Percentiles rank a stretch among this genome's conserved stretches.
Conservation (phyloP, 2,329 filamentous ascomycete genomes). For the Monilinia fructicola region DNA sequence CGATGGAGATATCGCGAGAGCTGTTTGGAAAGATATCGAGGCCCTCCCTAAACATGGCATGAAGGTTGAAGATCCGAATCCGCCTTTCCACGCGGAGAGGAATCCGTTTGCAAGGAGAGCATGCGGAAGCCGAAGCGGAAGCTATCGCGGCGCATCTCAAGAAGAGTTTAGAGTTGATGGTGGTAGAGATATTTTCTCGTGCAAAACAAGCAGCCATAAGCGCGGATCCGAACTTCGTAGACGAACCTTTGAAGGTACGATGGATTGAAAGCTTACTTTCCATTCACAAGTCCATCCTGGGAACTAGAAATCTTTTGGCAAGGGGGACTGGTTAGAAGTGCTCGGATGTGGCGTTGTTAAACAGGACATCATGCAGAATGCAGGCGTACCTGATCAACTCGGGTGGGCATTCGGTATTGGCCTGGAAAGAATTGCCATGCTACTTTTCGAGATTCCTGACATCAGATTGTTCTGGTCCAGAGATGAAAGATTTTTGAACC, state of each 20-base stretch:
- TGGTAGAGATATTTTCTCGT: conserved; percentile 81
- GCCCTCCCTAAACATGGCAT: conserved; percentile 71
- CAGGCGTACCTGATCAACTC: conserved; percentile 70
- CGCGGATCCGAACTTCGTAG: conserved; percentile 50
- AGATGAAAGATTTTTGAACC: conserved; percentile 79
- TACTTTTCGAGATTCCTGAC: conserved; percentile 93
- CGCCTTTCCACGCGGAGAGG: conserved; percentile 69
- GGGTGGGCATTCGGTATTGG: conserved; percentile 97
- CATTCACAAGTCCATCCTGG: conserved; percentile 93
- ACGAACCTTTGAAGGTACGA: conserved; percentile 78
- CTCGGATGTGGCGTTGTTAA: conserved; percentile 89
- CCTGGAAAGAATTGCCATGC: conserved; percentile 93
- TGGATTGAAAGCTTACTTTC: conserved; percentile 99
- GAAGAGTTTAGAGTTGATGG: conserved; percentile 82
- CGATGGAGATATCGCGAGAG: conserved; percentile 58
- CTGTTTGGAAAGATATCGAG: conserved; percentile 69
- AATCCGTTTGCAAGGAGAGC: conserved; percentile 80
- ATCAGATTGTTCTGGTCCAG: conserved; percentile 95
- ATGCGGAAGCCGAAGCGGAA: conserved; percentile 74
- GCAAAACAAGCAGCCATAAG: conserved; percentile 65
- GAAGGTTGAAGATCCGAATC: conserved; percentile 79
- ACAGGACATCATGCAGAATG: conserved; percentile 76
- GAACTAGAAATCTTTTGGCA: conserved; percentile 95
- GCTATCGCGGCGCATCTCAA: conserved; percentile 85
- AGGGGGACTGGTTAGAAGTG: conserved; percentile 93